Base-by-base conservation (phyloP, 345 rosid species). In the Crucihimalaya himalaica region DNA sequence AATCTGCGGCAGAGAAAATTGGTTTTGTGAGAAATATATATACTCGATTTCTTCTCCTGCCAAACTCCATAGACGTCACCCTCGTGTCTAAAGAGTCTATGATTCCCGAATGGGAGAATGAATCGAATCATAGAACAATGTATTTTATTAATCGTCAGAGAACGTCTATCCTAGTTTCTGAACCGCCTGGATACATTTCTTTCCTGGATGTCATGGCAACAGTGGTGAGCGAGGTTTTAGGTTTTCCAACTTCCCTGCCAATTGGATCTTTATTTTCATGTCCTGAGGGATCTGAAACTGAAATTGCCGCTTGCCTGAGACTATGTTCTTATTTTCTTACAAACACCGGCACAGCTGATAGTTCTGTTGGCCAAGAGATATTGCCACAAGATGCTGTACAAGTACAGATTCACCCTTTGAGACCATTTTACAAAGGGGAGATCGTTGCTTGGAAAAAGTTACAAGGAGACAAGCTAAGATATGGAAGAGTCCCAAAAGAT, bases 341-440 rank as follows among this genome's bases (percentile, higher is more conserved):
- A 52, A 70, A 58, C 75, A 85, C 80, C 52, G 67, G 83, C 59
- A 63, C 81, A 50, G 71, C 78, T 61, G 77, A 73, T 72, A 81
- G 83, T 63, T 70, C 79, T 75, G 53, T 89, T 54, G 98, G 98
- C 31, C 86, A 83, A 75, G 93, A 90, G 73, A 85, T 90, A 79
- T 74, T 83, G 72, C 85, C 98, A 57, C 87, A 83, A 74, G 97
- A 90, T 82, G 96, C 93, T 70, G 81, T 82, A 71, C 97, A 84
- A 51, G 93, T 90, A 75, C 98, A 93, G 50, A 85, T 93, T 75
- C 97, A 90, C 66, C 98, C 98, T 2, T 66, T 89, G 82, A 87
- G 98, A 75, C 98, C 97, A 56, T 93, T 93, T 69, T 93, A 93
- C 80, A 87, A 75, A 69, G 98, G 93, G 74, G 98, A 93, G 80